Conservation (phyloP, 2,329 filamentous ascomycete species). For the Arthrocladium fulminans region DNA sequence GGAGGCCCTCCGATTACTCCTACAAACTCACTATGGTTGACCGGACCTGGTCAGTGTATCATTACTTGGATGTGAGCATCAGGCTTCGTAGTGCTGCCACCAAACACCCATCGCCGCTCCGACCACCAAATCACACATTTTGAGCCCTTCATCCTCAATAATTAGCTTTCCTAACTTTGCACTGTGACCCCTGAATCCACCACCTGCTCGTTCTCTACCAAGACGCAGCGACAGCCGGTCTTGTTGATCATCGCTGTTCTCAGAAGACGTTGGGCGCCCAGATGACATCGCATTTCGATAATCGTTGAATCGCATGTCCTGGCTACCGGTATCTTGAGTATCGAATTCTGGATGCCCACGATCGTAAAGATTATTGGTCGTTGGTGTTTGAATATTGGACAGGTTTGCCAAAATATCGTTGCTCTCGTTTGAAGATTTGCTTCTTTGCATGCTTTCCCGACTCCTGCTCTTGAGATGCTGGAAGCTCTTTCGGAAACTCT, state of each 20-base stretch:
- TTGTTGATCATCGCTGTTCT: conserved; percentile 7
- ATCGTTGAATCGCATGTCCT: background rate
- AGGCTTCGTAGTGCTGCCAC: conserved; percentile 75
- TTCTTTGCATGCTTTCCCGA: conserved; percentile 9
- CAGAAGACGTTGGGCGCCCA: background rate
- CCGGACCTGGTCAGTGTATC: too few relatives aligned
- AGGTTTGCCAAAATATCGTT: background rate
- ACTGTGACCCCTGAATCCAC: conserved; percentile 73
- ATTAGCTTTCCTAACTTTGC: conserved; percentile 93
- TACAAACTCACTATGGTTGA: too few relatives aligned
- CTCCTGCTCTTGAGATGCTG: conserved; percentile 17
- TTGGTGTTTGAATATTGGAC: conserved; percentile 4
- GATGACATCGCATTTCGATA: background rate
- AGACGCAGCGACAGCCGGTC: conserved; percentile 59
- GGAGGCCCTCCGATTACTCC: too few relatives aligned
- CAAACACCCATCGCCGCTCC: conserved; percentile 86
- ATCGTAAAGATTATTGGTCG: conserved; percentile 3
- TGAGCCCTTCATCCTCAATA: conserved; percentile 77
- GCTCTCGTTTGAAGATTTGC: conserved; percentile 1
- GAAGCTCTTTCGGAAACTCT: conserved; percentile 20
- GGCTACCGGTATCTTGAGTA: background rate
- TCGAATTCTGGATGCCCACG: background rate
- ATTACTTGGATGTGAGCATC: too few relatives aligned
- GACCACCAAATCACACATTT: conserved; percentile 90
- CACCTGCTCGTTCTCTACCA: conserved; percentile 74